Evolutionary conservation across 352 stramenopile species (phyloP).

Genomic region (Thraustotheca clavata): DNA sequence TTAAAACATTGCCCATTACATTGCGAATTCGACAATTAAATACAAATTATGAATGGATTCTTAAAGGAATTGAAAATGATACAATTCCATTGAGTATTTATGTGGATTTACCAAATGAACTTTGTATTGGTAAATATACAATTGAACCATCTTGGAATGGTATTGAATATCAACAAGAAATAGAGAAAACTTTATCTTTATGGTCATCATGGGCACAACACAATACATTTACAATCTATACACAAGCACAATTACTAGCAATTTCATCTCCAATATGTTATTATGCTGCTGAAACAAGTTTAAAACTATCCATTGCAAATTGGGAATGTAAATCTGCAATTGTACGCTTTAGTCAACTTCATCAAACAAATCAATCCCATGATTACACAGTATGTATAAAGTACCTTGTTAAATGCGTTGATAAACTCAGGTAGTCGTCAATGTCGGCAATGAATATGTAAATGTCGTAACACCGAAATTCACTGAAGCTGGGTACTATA

Average conservation of each 20-base stretch:
- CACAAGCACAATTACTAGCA: not conserved
- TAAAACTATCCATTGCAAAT: not conserved
- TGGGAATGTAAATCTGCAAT: not conserved
- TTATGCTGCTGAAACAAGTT: not conserved
- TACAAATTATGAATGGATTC: not conserved
- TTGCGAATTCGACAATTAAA: not conserved
- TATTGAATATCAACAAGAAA: not conserved
- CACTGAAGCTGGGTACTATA: not conserved
- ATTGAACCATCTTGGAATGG: slow-evolving; percentile 9
- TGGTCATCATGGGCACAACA: slow-evolving; percentile 2
- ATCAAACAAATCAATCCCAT: not conserved
- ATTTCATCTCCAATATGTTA: not conserved
- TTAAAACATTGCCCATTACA: not conserved
- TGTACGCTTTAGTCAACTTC: not conserved
- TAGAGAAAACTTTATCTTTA: not conserved
- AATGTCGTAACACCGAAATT: not conserved
- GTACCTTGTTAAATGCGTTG: not conserved
- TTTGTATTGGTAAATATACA: not conserved
- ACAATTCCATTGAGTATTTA: too few species aligned
- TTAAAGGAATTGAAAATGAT: not conserved
- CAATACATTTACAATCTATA: slow-evolving; percentile 1
- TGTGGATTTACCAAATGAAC: not conserved
- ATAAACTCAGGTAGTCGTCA: not conserved
- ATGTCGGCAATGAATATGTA: not conserved
- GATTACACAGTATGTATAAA: not conserved